Base-by-base conservation (phyloP, 257 asterid species). In the Salvia hispanica region DNA sequence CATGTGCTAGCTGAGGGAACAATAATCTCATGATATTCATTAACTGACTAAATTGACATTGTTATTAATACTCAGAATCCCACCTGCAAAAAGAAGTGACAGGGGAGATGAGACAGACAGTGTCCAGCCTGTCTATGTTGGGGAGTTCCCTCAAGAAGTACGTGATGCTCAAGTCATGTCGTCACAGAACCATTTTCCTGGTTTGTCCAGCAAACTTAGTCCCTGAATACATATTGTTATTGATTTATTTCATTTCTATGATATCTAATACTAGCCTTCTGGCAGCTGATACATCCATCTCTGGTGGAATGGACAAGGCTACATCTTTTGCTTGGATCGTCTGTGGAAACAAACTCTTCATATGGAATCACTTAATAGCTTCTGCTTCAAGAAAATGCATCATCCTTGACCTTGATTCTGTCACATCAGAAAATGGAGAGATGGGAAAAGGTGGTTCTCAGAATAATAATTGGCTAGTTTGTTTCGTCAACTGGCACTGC, bases 291-390 rank as follows among this genome's bases (percentile, higher is more conserved):
- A 70, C 80, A 21, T 77, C 72, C 69, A 65, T 81, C 67, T 84
- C 88, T 62, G 98, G 98, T 66, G 97, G 98, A 77, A 80, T 92
- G 86, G 96, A 92, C 81, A 81, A 86, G 80, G 91, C 77, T 63
- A 78, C 95, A 65, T 83, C 86, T 58, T 80, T 90, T 56, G 93
- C 95, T 11, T 92, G 98, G 98, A 75, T 88, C 68, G 79, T 92
- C 10, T 84, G 83, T 72, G 85, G 89, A 58, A 77, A 67, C 79
- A 79, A 67, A 61, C 83, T 90, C 77, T 92, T 88, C 67, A 51
- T 92, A 78, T 92, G 98, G 98, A 86, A 86, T 73, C 84, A 72
- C 86, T 74, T 83, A 61, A 81, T 86, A 50, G 79, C 84, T 18
- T 76, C 85, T 66, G 86, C 88, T 74, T 77, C 93, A 57, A 75